Conservation (phyloP, 2,329 filamentous ascomycete genomes). For the Emergomyces pasteurianus region DNA sequence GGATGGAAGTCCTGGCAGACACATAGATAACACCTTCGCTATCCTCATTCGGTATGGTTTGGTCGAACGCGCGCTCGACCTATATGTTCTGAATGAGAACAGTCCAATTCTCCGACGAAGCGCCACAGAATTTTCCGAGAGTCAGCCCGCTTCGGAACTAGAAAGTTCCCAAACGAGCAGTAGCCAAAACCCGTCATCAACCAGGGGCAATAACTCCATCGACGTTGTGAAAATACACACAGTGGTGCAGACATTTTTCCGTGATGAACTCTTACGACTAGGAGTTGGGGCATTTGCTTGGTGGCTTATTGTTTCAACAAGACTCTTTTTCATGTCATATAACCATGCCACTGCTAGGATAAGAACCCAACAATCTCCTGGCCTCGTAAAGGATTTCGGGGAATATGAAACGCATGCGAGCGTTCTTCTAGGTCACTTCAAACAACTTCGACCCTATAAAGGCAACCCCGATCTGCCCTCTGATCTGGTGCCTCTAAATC, state of each 20-base stretch:
- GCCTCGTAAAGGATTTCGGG: constrained; percentile 35
- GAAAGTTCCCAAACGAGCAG: constrained; percentile 22
- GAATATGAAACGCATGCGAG: constrained; percentile 37
- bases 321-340: constrained; percentile 32
- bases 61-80: constrained; percentile 29
- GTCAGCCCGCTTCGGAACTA: constrained; percentile 13
- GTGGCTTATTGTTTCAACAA: constrained; percentile 33
- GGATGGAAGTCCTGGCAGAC: constrained; percentile 17
- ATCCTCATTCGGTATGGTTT: constrained; percentile 36
- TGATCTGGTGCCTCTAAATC: background rate
- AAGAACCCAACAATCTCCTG: constrained; percentile 23
- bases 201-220: constrained; percentile 23
- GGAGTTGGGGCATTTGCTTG: constrained; percentile 27
- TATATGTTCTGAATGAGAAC: constrained; percentile 15
- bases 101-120: background rate
- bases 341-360: constrained; percentile 30
- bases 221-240: constrained; percentile 38
- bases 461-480: constrained; percentile 17
- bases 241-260: constrained; percentile 37
- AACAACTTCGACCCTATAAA: constrained; percentile 19
- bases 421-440: constrained; percentile 28
- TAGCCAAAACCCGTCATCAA: constrained; percentile 24
- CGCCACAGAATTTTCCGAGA: constrained; percentile 10
- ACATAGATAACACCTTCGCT: constrained; percentile 36
- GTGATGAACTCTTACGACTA: constrained; percentile 32